These are phyloP conservation scores for Ustilago hordei DNA, from an alignment of 1,284 basidiomycete genomes.

Conservation along the genomic window DNA sequence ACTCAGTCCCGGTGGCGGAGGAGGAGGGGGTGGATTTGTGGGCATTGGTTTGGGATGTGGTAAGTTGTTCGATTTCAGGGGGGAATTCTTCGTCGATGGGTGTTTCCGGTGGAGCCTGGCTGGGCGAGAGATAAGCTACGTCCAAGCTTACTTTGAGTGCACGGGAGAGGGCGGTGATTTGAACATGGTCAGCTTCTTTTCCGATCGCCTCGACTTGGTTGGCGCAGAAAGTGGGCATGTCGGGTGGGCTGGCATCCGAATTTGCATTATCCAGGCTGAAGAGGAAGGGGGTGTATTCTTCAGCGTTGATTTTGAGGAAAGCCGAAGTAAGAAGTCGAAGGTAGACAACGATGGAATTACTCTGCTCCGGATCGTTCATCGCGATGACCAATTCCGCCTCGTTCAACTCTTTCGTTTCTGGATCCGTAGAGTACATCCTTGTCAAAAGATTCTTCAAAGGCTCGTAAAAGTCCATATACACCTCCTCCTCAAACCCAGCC, in stretches of 20 bases:
- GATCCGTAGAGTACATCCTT: slow-evolving; percentile 51
- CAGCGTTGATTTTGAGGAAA: slow-evolving; percentile 58
- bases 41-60: slow-evolving; percentile 10
- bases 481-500: slow-evolving; percentile 54
- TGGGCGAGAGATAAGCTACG: slow-evolving; percentile 59
- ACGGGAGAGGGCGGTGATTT: slow-evolving; percentile 61
- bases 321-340: slow-evolving; percentile 57
- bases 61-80: slow-evolving; percentile 15
- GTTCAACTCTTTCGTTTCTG: slow-evolving; percentile 47
- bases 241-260: slow-evolving; percentile 21
- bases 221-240: slow-evolving; percentile 59
- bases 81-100: slow-evolving; percentile 42
- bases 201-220: slow-evolving; percentile 64
- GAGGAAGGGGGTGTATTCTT: slow-evolving; percentile 63
- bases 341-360: slow-evolving; percentile 64
- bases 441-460: slow-evolving; percentile 51
- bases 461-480: slow-evolving; percentile 60
- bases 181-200: slow-evolving; percentile 65
- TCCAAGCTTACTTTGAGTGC: slow-evolving; percentile 58
- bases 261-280: slow-evolving; percentile 39
- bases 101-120: slow-evolving; percentile 50
- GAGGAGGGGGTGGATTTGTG: background rate
- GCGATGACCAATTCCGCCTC: slow-evolving; percentile 44
- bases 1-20: background rate
- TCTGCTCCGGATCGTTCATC: slow-evolving; percentile 62